Evolutionary conservation across 2,329 filamentous ascomycete species (phyloP), one percentile per base, ranked within the genome.

Genomic region (Pestalotiopsis sp.): DNA sequence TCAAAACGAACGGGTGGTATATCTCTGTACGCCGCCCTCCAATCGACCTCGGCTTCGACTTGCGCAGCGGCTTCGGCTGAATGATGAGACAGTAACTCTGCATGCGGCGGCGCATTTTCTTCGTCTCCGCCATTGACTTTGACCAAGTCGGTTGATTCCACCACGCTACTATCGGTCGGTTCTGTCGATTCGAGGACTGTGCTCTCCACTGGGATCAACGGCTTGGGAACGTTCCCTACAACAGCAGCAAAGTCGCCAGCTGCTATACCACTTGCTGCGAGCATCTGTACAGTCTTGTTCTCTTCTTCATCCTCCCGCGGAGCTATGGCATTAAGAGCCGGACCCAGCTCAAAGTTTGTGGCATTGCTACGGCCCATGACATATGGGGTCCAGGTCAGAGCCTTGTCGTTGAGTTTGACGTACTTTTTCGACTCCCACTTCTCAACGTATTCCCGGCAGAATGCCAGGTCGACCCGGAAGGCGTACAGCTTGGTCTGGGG

Each of bases 351-450:
- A 74, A 96, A 95, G 75, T 93, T 93, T 4, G 91, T 92, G 45
- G 92, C 89, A 73, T 92, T 95, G 78, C 89, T 92, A 71, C 94
- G 90, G 31, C 96, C 95, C 94, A 98, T 98, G 57, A 98, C 91
- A 78, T 97, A 99, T 0, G 96, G 96, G 14, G 95, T 98, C 96
- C 96, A 99, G 12, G 95, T 92, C 31, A 99, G 86, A 20, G 90
- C 90, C 59, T 92, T 90, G 0, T 92, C 89, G 72, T 96, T 92
- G 45, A 99, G 88, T 74, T 90, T 92, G 25, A 97, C 93, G 73
- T 97, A 97, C 11, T 92, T 91, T 77, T 98, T 98, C 63, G 88
- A 87, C 76, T 97, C 93, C 89, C 95, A 97, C 72, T 95, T 96
- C 40, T 89, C 88, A 70, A 98, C 92, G 74, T 97, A 97, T 72